Conservation (phyloP, 345 rosid genomes). For the Salix koriyanagi region DNA sequence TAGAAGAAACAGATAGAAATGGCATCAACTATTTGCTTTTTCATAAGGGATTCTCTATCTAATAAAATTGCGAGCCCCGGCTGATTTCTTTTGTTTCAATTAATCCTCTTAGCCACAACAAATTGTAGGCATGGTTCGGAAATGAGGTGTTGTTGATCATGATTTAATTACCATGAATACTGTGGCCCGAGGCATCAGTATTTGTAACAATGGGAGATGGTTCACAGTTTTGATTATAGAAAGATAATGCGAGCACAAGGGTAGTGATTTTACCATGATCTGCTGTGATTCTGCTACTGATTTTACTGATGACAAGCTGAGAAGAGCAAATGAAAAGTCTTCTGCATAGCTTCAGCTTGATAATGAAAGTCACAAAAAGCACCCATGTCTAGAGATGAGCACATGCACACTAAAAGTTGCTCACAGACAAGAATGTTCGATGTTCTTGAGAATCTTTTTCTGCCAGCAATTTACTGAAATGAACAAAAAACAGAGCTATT, state of each 20-base stretch:
- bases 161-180: neutral
- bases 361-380: neutral
- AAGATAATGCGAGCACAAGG: neutral
- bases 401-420: neutral
- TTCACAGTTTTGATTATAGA: neutral
- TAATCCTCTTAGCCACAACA: too few species aligned
- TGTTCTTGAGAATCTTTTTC: slow-evolving; percentile 4
- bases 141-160: too few species aligned
- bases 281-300: neutral
- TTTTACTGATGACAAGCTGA: too few species aligned
- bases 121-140: too few species aligned
- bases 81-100: too few species aligned
- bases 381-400: neutral
- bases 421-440: neutral
- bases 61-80: too few species aligned
- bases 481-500: neutral
- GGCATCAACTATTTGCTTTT: too few species aligned
- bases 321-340: neutral
- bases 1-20: too few species aligned
- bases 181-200: neutral
- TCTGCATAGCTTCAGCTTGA: neutral
- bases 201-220: neutral
- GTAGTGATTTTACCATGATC: neutral
- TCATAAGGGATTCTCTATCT: too few species aligned
- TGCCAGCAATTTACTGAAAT: slow-evolving; percentile 15